Evolutionary conservation across 352 stramenopile species (phyloP).

Genomic region (Albugo candida): DNA sequence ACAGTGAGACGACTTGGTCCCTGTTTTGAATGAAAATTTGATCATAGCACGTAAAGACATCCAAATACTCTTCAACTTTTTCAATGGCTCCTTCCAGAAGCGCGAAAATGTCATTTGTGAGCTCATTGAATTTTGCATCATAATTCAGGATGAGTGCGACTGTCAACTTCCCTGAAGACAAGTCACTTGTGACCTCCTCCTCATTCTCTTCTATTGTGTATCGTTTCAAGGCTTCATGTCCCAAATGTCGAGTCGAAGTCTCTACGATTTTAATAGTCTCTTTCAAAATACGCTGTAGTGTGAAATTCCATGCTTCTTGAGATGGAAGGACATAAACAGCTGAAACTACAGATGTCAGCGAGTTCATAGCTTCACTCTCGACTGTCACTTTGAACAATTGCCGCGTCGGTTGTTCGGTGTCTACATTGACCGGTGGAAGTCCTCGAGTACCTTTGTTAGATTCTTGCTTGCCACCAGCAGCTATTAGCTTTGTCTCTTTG

Average conservation of each 20-base stretch:
- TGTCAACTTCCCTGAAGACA: slow-evolving; percentile 59
- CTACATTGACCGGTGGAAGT: neutral
- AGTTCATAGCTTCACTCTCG: slow-evolving; percentile 5
- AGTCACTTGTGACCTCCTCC: slow-evolving; percentile 67
- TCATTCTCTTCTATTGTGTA: slow-evolving; percentile 68
- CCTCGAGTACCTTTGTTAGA: neutral
- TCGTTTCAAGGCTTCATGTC: slow-evolving; percentile 45
- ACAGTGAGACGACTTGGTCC: slow-evolving; percentile 31
- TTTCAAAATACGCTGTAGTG: slow-evolving; percentile 56
- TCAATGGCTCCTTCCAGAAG: slow-evolving; percentile 64
- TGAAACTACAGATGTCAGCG: slow-evolving; percentile 18
- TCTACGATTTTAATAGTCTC: slow-evolving; percentile 77
- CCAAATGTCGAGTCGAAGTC: slow-evolving; percentile 65
- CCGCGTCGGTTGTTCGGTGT: neutral
- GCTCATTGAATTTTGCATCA: slow-evolving; percentile 54
- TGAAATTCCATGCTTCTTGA: slow-evolving; percentile 50
- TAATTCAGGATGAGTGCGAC: slow-evolving; percentile 69
- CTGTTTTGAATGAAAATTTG: slow-evolving; percentile 78
- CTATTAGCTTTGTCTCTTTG: neutral
- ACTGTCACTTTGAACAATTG: slow-evolving; percentile 21
- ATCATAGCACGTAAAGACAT: slow-evolving; percentile 78
- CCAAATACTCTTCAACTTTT: slow-evolving; percentile 69
- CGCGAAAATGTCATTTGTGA: slow-evolving; percentile 75
- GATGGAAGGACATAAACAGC: slow-evolving; percentile 29
- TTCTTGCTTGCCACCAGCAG: neutral